Evolutionary conservation across 176 grass and related monocot species (phyloP), one percentile per base, ranked within the genome.

Genomic region (Microstegium vimineum): DNA sequence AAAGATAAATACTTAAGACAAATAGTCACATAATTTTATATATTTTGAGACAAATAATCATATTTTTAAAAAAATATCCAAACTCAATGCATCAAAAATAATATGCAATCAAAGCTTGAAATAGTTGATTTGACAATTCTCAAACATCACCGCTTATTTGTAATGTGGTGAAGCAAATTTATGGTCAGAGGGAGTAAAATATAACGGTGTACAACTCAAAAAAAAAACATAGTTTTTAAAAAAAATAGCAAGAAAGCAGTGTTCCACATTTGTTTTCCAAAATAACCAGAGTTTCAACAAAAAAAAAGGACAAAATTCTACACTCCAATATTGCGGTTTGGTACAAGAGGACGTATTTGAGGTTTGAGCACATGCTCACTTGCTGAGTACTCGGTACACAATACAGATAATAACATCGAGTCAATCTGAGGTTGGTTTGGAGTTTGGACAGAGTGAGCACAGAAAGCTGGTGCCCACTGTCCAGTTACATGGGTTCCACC

Each of bases 371-470:
- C 13, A 69, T 10, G 51, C 49, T 51, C 30, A 22, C 17, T 68
- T 20, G 49, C 62, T 41, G 49, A 16, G 40, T 62, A 76, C 8
- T 57, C 25, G n/a, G 9, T 60, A 61, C 59, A 61, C 4, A 27
- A 61, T 61, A 61, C 71, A 81, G 54, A 80, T 66, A 34, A 9
- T 61, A 57, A 17, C 13, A 71, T 10, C 9, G 16, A 35, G 27
- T 52, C n/a, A 23, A 9, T 41, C 13, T 62, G 32, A 61, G 31
- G 37, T 67, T 26, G 60, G 38, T 30, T 81, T 61, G n/a, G n/a
- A n/a, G n/a, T n/a, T n/a, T n/a, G 31, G 72, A 43, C 43, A 72
- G 40, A 75, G 40, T 2, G 16, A 54, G 45, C 75, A 85, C 77
- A 72, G 6, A 77, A 81, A 37, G 34, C 77, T n/a, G 16, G 43